Evolutionary conservation across 495 filamentous ascomycete genomes (phyloP).

Genomic region (Penicillium ochrochloron): DNA sequence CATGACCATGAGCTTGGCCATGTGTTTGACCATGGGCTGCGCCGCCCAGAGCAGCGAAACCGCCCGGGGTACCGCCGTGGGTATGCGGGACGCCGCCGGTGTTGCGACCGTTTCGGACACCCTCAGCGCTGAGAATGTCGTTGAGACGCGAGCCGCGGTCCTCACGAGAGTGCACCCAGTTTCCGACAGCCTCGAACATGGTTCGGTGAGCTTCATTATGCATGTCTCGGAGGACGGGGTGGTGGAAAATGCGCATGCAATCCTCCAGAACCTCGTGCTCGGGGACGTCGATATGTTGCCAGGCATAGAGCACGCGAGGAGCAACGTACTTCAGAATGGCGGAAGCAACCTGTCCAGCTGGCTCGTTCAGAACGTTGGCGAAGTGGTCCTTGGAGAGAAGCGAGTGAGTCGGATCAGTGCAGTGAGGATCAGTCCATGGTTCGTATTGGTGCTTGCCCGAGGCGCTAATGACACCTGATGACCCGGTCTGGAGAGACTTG

Average conservation of each 20-base stretch:
- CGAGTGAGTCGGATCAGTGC: slow-evolving; percentile 91
- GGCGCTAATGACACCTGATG: slow-evolving; percentile 75
- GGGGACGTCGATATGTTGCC: slow-evolving; percentile 81
- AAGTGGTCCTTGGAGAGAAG: slow-evolving; percentile 97
- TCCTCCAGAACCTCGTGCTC: slow-evolving; percentile 80
- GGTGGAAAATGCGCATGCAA: slow-evolving; percentile 80
- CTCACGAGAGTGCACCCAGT: slow-evolving; percentile 70
- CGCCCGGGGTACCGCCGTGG: slow-evolving; percentile 33
- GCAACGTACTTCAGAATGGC: slow-evolving; percentile 82
- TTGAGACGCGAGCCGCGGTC: slow-evolving; percentile 69
- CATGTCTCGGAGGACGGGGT: slow-evolving; percentile 77
- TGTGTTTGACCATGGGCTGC: slow-evolving; percentile 25
- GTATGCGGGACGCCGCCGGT: slow-evolving; percentile 56
- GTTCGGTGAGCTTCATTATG: slow-evolving; percentile 74
- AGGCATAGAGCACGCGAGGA: slow-evolving; percentile 85
- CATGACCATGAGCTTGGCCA: slow-evolving; percentile 16
- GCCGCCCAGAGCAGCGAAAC: slow-evolving; percentile 34
- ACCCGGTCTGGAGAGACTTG: slow-evolving; percentile 80
- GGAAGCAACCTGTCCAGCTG: slow-evolving; percentile 80
- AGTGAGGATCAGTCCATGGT: slow-evolving; percentile 84
- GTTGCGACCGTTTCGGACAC: slow-evolving; percentile 80
- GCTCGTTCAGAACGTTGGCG: slow-evolving; percentile 86
- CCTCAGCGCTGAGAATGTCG: slow-evolving; percentile 71
- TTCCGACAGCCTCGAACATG: slow-evolving; percentile 83
- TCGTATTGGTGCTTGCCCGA: slow-evolving; percentile 86